These are phyloP conservation scores for Camellia granthamiana DNA, from an alignment of 148 eudicot genomes.

Conservation along the genomic window DNA sequence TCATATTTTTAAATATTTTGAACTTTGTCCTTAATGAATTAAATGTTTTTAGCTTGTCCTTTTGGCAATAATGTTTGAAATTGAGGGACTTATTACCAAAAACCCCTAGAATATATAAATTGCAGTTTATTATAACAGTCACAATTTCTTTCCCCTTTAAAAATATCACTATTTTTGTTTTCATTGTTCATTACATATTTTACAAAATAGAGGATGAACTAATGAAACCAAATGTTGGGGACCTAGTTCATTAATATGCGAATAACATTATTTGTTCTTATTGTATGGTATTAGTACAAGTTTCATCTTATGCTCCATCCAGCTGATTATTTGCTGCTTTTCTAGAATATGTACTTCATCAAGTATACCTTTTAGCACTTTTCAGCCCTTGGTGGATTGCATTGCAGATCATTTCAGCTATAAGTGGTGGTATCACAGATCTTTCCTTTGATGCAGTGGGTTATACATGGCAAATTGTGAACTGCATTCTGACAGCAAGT, in stretches of 20 bases:
- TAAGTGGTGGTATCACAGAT: slow-evolving; percentile 75
- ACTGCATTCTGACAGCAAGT: slow-evolving; percentile 75
- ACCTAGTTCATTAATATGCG: not conserved
- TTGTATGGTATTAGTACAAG: not conserved
- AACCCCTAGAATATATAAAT: too few species aligned
- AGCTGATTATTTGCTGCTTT: not conserved
- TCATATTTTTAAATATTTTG: too few species aligned
- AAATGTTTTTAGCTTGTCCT: too few species aligned
- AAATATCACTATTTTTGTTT: too few species aligned
- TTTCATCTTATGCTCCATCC: slow-evolving; percentile 4
- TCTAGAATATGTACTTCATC: not conserved
- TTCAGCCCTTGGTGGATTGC: slow-evolving; percentile 6
- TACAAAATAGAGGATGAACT: not conserved
- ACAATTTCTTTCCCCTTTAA: not conserved
- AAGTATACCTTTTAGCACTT: not conserved
- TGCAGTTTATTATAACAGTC: not conserved
- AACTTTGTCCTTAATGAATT: too few species aligned
- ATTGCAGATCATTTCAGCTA: slow-evolving; percentile 74
- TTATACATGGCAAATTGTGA: slow-evolving; percentile 69
- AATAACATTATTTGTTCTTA: not conserved
- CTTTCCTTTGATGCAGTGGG: slow-evolving; percentile 64
- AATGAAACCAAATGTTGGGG: not conserved
- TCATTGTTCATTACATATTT: not conserved
- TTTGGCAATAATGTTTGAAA: too few species aligned
- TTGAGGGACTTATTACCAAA: too few species aligned